Percentiles rank a stretch among this genome's conserved stretches.
Conservation (phyloP, 129 eudicot genomes). For the Sambucus nigra region DNA sequence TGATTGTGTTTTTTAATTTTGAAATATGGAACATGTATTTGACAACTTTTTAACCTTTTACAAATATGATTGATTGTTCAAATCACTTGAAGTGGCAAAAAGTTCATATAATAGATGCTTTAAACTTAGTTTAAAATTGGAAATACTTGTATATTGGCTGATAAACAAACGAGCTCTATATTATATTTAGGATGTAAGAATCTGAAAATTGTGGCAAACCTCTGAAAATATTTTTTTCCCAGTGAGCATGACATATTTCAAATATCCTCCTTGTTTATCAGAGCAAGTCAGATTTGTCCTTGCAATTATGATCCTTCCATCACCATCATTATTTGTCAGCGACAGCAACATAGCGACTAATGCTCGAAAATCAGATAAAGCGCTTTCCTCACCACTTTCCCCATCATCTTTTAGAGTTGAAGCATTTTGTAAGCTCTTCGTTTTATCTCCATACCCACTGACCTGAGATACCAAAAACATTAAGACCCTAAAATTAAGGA, state of each 20-base stretch:
- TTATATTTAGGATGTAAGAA: constrained; percentile 4
- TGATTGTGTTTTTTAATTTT: too few species aligned
- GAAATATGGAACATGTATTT: too few species aligned
- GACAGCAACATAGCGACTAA: constrained; percentile 61
- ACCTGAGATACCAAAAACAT: constrained; percentile 39
- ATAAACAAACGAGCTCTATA: too few species aligned
- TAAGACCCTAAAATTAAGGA: constrained; percentile 8
- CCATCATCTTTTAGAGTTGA: constrained; percentile 16
- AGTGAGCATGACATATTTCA: constrained; percentile 89
- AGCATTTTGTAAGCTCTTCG: constrained; percentile 27
- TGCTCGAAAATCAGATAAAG: constrained; percentile 68
- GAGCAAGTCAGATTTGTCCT: constrained; percentile 33
- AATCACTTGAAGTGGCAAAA: too few species aligned
- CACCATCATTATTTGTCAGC: constrained; percentile 67
- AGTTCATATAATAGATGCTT: too few species aligned
- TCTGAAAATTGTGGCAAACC: constrained; percentile 37
- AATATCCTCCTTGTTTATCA: constrained; percentile 51
- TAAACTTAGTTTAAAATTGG: too few species aligned
- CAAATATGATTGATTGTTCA: too few species aligned
- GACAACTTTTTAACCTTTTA: too few species aligned
- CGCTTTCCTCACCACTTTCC: constrained; percentile 31
- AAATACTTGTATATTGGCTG: too few species aligned
- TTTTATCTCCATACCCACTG: constrained; percentile 75
- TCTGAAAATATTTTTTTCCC: constrained; percentile 88
- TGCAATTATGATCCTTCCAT: constrained; percentile 78